These are phyloP conservation scores for Cryptosporidium xiaoi DNA, from an alignment of 169 alveolate species.

Conservation along the genomic window DNA sequence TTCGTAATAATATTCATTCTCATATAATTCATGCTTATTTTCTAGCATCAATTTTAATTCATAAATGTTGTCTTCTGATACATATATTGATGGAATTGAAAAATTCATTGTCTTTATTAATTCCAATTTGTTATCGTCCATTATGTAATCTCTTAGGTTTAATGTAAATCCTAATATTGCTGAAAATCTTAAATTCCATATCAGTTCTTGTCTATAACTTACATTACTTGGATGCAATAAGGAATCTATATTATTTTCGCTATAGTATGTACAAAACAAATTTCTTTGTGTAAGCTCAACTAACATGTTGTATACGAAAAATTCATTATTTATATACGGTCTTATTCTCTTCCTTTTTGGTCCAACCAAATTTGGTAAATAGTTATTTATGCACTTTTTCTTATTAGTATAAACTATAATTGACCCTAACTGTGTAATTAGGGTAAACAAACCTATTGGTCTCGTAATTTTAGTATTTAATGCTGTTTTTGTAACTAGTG, in stretches of 20 bases:
- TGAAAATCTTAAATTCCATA: conserved; percentile 70
- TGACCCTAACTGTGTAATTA: conserved; percentile 40
- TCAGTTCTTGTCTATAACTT: conserved; percentile 52
- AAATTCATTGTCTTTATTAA: conserved; percentile 18
- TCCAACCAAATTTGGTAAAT: conserved; percentile 46
- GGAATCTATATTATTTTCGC: conserved; percentile 50
- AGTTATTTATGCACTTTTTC: conserved; percentile 19
- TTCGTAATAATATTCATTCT: conserved; percentile 29
- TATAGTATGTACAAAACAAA: conserved; percentile 57
- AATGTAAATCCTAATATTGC: conserved; percentile 60
- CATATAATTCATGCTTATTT: conserved; percentile 41
- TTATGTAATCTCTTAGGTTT: conserved; percentile 37
- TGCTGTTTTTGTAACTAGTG: neutral
- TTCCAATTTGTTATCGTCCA: conserved; percentile 39
- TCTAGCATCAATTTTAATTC: conserved; percentile 31
- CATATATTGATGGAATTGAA: conserved; percentile 29
- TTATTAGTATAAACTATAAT: conserved; percentile 20
- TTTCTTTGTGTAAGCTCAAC: conserved; percentile 56
- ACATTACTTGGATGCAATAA: conserved; percentile 55
- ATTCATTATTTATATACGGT: conserved; percentile 48
- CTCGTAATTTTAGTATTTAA: neutral
- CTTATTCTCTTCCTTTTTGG: conserved; percentile 27
- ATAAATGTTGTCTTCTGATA: neutral
- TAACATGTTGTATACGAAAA: conserved; percentile 31
- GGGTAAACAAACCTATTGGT: conserved; percentile 54